Evolutionary conservation across 2,329 filamentous ascomycete genomes (phyloP), one percentile per base, ranked within the genome.

Genomic region (Ambrosiella cleistominuta): DNA sequence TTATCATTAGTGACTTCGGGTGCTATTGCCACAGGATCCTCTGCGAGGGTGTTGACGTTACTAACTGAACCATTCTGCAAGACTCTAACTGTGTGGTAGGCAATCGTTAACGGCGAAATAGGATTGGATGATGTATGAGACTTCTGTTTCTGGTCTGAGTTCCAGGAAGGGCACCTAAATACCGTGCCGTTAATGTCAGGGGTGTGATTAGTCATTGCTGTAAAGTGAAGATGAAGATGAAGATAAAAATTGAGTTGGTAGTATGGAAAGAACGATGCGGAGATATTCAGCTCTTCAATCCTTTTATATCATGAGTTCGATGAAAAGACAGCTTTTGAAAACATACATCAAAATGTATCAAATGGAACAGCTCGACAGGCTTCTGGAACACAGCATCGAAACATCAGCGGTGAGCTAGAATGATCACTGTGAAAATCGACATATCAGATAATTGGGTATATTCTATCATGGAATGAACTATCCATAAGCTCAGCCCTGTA

Each of bases 31-130:
- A 35, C 3, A 12, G 42, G 12, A 17, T 7, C 37, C 4, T 49
- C 27, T 9, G 27, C 45, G 0, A 27, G 17, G 27, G n/a, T 36
- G 40, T 56, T 49, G 11, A 55, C 27, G 8, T 50, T 38, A n/a
- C 36, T 51, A 11, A 45, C 47, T 17, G 40, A 47, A 19, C 38
- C 50, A 11, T 54, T 44, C 19, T 40, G 40, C 37, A 54, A 51
- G 39, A 55, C 36, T 7, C 38, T 38, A 12, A 35, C 37, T 1
- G 45, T 58, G 35, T 53, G 45, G 39, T 49, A 49, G 13, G 56
- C 15, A 13, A 45, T 60, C 19, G 37, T 60, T 7, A 60, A 36
- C 8, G 58, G 60, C 4, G 60, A 61, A 27, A 54, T 55, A 8
- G 58, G 60, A n/a, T 49, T 53, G 37, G n/a, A 2, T 42, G 45